A percentile compares a stretch with the other conserved stretches of the same genome.
phyloP scores from a whole-genome alignment of 306 rosid genomes.

The Acacia confusa region DNA sequence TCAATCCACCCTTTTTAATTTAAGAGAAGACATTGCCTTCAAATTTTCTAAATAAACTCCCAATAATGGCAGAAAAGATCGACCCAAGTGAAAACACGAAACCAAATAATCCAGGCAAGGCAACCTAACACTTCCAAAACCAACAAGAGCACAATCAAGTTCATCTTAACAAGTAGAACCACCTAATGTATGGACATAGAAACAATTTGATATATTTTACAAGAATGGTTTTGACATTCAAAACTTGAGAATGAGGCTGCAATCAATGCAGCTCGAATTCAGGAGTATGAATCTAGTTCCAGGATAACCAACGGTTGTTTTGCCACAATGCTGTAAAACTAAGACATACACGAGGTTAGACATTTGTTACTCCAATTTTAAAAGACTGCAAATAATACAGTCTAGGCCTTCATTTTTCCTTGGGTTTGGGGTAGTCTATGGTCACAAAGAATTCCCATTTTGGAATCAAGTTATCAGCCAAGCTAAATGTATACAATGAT shows the following conservation, averaged over 20 bases:
- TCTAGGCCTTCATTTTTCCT: slow-evolving; percentile 17
- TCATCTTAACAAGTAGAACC: background rate
- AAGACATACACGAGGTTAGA: slow-evolving; percentile 10
- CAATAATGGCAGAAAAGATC: background rate
- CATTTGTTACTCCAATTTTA: slow-evolving; percentile 8
- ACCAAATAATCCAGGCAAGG: background rate
- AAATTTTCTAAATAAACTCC: background rate
- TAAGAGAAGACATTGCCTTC: background rate
- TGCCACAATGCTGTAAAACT: background rate
- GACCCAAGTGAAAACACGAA: background rate
- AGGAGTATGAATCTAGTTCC: background rate
- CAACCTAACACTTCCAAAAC: background rate
- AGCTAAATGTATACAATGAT: slow-evolving; percentile 70
- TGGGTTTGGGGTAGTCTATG: slow-evolving; percentile 56
- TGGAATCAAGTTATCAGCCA: slow-evolving; percentile 62
- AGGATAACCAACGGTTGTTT: background rate
- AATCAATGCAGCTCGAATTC: slow-evolving; percentile 20
- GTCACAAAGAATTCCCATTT: slow-evolving; percentile 88
- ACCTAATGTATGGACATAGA: background rate
- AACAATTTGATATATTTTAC: background rate
- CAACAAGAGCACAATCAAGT: background rate
- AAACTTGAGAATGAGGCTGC: slow-evolving; percentile 10
- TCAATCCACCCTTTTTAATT: background rate
- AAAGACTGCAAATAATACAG: slow-evolving; percentile 16
- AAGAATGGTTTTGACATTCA: background rate